Evolutionary conservation across 768 basidiomycete species (phyloP), one percentile per base, ranked within the genome.

Genomic region (Leccinum incarnatum): DNA sequence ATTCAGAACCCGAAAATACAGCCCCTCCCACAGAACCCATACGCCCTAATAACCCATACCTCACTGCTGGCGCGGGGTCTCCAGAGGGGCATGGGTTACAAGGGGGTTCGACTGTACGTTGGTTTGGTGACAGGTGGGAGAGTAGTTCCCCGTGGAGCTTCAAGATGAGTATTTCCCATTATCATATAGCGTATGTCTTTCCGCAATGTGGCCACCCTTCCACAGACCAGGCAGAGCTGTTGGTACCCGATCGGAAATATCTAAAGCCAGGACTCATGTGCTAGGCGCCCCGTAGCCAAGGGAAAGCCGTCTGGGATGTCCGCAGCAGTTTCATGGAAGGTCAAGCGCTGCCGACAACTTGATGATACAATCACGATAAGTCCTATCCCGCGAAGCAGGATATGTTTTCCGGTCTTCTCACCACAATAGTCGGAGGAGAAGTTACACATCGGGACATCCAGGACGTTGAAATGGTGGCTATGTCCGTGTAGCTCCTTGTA

Each of bases 211-310:
- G 2, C 63, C 59, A 2, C 27, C 46, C 48, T 42, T 40, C 61
- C 50, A 27, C 66, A 61, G 25, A 55, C 8, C 27, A 65, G 32
- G 30, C 63, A 61, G 34, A 67, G 61, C 46, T 32, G 45, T n/a
- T 64, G 40, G 40, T n/a, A 10, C 25, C 5, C 6, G 40, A 34
- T 49, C 34, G 12, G 12, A 34, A 34, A 5, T 12, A 34, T 12
- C 32, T 1, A 21, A n/a, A 32, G 48, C 4, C n/a, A 19, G 48
- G 27, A 25, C 52, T 48, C 57, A 51, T 56, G 46, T 4, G 15
- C 9, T 29, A 34, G 12, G 40, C 30, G 9, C 46, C 2, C n/a
- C 11, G 25, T 50, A 21, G 11, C 19, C 47, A 14, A 46, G 11
- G 21, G 19, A 45, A 45, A 6, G 0, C 10, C 10, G n/a, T 45